A percentile compares a stretch with the other conserved stretches of the same genome.
Conservation (phyloP, 805 yeast species). For the Myxozyma nipponensis region DNA sequence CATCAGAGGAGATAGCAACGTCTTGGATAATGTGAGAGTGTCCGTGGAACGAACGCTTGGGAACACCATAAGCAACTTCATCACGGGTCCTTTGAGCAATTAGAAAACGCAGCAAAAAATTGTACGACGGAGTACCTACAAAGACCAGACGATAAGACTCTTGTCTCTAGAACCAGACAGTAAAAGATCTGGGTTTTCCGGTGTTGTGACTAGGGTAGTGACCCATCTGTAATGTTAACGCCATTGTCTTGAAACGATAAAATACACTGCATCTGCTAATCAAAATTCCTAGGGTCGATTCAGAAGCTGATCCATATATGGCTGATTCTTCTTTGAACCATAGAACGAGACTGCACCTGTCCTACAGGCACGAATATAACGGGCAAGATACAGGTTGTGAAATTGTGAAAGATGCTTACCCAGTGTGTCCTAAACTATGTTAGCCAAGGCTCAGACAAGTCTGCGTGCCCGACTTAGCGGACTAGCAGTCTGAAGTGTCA, state of each 20-base stretch:
- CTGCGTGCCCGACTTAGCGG: too few relatives aligned
- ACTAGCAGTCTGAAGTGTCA: too few relatives aligned
- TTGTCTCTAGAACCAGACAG: conserved; percentile 99
- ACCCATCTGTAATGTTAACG: conserved; percentile 59
- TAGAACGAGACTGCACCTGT: too few relatives aligned
- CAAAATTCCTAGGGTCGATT: too few relatives aligned
- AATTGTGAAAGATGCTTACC: conserved; percentile 37
- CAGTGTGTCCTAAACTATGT: conserved; percentile 57
- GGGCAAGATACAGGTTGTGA: too few relatives aligned
- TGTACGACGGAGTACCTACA: conserved; percentile 43
- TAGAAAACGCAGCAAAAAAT: background rate
- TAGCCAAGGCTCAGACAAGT: conserved; percentile 14
- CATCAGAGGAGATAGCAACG: conserved; percentile 95
- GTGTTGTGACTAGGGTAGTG: conserved; percentile 96
- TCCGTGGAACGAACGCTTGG: conserved; percentile 95
- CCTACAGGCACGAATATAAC: too few relatives aligned
- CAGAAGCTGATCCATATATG: too few relatives aligned
- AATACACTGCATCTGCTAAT: too few relatives aligned
- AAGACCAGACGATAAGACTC: conserved; percentile 96
- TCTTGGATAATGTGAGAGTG: conserved; percentile 99
- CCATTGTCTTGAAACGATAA: conserved; percentile 41
- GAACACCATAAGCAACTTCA: conserved; percentile 95
- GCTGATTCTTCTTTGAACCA: too few relatives aligned
- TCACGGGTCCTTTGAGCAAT: conserved; percentile 56
- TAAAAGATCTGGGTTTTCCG: conserved; percentile 95